A percentile compares a stretch with the other conserved stretches of the same genome.
These are phyloP conservation scores for Fusarium irregulare DNA, from an alignment of 2,329 filamentous ascomycete genomes.

Conservation along the genomic window DNA sequence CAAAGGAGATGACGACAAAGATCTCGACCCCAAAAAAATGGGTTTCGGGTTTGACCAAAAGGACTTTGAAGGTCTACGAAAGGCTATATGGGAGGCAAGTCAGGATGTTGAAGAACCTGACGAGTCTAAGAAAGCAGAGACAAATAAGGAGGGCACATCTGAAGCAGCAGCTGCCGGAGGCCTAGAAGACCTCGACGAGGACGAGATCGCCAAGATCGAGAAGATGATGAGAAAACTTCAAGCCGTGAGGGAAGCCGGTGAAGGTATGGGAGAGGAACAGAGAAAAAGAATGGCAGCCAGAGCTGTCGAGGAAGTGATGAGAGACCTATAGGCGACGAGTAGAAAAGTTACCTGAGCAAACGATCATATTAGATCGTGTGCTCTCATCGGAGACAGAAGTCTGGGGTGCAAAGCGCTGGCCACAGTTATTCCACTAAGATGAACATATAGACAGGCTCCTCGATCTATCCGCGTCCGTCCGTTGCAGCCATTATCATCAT, in stretches of 20 bases:
- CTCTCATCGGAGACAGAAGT: not conserved
- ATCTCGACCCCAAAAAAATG: slow-evolving; percentile 60
- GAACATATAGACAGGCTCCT: not conserved
- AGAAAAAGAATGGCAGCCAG: slow-evolving; percentile 69
- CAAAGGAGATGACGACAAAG: slow-evolving; percentile 49
- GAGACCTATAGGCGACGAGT: slow-evolving; percentile 56
- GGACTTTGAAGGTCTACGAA: slow-evolving; percentile 64
- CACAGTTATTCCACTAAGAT: not conserved
- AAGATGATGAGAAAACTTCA: slow-evolving; percentile 73
- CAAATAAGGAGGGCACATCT: slow-evolving; percentile 21
- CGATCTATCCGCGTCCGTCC: slow-evolving; percentile 8
- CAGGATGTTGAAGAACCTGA: slow-evolving; percentile 36
- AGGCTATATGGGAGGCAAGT: slow-evolving; percentile 62
- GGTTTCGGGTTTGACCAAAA: slow-evolving; percentile 64
- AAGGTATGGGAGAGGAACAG: slow-evolving; percentile 70
- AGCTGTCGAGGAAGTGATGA: slow-evolving; percentile 74
- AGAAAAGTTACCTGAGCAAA: not conserved
- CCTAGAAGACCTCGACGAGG: slow-evolving; percentile 57
- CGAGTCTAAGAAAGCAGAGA: slow-evolving; percentile 19
- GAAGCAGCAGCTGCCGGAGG: slow-evolving; percentile 47
- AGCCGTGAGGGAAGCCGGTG: slow-evolving; percentile 69
- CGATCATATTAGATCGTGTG: not conserved
- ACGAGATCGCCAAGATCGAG: slow-evolving; percentile 69
- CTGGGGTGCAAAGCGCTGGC: not conserved
- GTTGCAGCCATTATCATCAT: slow-evolving; percentile 1